Evolutionary conservation across 2,329 filamentous ascomycete genomes (phyloP), one percentile per base, ranked within the genome.

Genomic region (Epicoccum nigrum): DNA sequence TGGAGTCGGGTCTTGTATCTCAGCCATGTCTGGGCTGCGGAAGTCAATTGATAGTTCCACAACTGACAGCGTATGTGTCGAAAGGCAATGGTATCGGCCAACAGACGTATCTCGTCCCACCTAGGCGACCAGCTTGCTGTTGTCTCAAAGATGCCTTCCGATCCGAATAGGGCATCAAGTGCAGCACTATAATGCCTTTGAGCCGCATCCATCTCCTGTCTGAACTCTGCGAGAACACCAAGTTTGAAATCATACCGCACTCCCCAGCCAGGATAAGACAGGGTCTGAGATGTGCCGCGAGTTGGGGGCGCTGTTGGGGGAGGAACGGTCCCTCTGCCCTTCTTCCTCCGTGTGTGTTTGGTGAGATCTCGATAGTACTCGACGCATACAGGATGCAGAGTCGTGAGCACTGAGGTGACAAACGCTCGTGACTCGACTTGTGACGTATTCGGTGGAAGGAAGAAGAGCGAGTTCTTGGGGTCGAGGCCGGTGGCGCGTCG

Each of bases 311-410:
- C 82, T 6, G 91, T 93, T 3, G 92, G 91, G 39, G 88, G 86
- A 9, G 92, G 92, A 12, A 89, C 86, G 15, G 85, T 81, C 7
- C 90, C 88, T 51, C 92, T 84, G 38, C 89, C 88, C 60, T 90
- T 88, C 78, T 97, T 97, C 70, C 94, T 88, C 60, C 92, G 85
- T 8, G 89, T 83, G 77, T 96, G 93, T 53, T 96, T 92, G n/a
- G 91, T 92, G 11, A 97, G 81, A 63, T 99, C 93, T 37, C 92
- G 83, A 71, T 97, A 97, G 73, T 97, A 96, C 64, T 99, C 94
- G 37, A 93, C 78, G 16, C 90, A 86, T 16, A 86, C 79, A 1
- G 86, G 84, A 53, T 93, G 91, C 35, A 97, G 73, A 1, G 87
- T 83, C 2, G 84, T 79, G 38, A 97, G 79, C 32, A 96, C 83